A percentile compares a stretch with the other conserved stretches of the same genome.
Conservation (phyloP, 768 basidiomycete genomes). For the Suillus occidentalis region DNA sequence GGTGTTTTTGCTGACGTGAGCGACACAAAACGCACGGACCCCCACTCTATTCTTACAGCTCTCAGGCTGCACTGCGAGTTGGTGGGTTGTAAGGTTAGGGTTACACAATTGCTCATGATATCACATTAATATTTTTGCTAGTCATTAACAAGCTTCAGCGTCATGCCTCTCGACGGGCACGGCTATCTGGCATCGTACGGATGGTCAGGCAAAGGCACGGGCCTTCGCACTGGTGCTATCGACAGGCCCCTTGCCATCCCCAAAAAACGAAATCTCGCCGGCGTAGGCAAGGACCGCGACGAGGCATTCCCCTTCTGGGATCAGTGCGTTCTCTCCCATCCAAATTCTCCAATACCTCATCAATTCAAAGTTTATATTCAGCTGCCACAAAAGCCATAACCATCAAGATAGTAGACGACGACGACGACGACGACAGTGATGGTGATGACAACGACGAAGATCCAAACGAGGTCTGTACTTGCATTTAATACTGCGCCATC, state of each 20-base stretch:
- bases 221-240: slow-evolving; percentile 82
- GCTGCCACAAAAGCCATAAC: slow-evolving; percentile 83
- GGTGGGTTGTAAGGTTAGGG: background rate
- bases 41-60: background rate
- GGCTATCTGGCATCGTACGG: slow-evolving; percentile 77
- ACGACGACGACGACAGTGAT: slow-evolving; percentile 46
- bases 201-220: slow-evolving; percentile 85
- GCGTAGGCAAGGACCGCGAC: slow-evolving; percentile 90
- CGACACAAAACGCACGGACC: slow-evolving; percentile 2
- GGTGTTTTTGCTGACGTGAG: slow-evolving; percentile 2
- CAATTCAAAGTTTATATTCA: slow-evolving; percentile 53
- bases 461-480: slow-evolving; percentile 6
- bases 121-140: background rate
- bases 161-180: slow-evolving; percentile 72
- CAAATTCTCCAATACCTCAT: slow-evolving; percentile 3
- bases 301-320: slow-evolving; percentile 99
- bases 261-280: slow-evolving; percentile 83
- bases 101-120: background rate
- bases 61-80: too few relatives aligned
- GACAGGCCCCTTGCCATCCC: slow-evolving; percentile 72
- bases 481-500: slow-evolving; percentile 3
- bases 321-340: slow-evolving; percentile 60
- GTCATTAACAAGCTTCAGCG: background rate
- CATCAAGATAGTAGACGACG: slow-evolving; percentile 58
- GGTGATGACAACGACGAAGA: slow-evolving; percentile 28